These are phyloP conservation scores for Tolypocladium ovalisporum DNA, from an alignment of 2,329 filamentous ascomycete species.

Conservation along the genomic window DNA sequence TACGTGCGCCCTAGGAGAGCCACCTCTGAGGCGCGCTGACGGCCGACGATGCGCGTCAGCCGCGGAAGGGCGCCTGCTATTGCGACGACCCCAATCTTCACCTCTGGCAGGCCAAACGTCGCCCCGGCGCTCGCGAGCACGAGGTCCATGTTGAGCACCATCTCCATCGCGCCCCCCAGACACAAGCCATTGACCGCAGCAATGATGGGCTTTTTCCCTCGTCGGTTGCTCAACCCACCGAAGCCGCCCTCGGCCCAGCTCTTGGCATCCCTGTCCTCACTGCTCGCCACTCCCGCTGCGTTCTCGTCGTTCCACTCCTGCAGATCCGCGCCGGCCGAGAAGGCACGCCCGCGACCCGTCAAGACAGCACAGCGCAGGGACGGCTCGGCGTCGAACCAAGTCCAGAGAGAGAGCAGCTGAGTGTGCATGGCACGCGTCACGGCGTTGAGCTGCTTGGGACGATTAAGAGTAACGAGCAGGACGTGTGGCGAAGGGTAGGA, in stretches of 20 bases:
- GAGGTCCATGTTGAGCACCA: constrained; percentile 63
- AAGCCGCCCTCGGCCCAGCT: constrained; percentile 41
- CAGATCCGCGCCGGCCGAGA: constrained; percentile 59
- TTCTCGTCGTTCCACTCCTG: constrained; percentile 48
- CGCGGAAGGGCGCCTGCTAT: constrained; percentile 61
- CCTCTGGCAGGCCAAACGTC: constrained; percentile 60
- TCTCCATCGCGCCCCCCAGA: constrained; percentile 68
- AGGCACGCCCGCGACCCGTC: constrained; percentile 52
- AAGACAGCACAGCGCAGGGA: constrained; percentile 50
- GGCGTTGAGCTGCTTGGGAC: constrained; percentile 46
- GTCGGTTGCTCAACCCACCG: constrained; percentile 53
- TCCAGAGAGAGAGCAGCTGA: constrained; percentile 37
- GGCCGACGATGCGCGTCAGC: constrained; percentile 53
- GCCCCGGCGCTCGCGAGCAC: constrained; percentile 50
- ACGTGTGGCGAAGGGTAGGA: constrained; percentile 43
- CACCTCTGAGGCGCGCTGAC: constrained; percentile 61
- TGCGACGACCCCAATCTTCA: constrained; percentile 58
- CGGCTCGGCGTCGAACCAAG: constrained; percentile 54
- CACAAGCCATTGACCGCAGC: constrained; percentile 68
- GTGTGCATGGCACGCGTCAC: constrained; percentile 38
- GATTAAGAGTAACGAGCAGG: constrained; percentile 49
- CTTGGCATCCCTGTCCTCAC: constrained; percentile 3
- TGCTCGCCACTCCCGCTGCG: constrained; percentile 7
- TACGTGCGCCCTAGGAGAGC: constrained; percentile 53
- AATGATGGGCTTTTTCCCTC: constrained; percentile 64